phyloP scores from a whole-genome alignment of 2,329 filamentous ascomycete genomes.

The Neonectria sp. region DNA sequence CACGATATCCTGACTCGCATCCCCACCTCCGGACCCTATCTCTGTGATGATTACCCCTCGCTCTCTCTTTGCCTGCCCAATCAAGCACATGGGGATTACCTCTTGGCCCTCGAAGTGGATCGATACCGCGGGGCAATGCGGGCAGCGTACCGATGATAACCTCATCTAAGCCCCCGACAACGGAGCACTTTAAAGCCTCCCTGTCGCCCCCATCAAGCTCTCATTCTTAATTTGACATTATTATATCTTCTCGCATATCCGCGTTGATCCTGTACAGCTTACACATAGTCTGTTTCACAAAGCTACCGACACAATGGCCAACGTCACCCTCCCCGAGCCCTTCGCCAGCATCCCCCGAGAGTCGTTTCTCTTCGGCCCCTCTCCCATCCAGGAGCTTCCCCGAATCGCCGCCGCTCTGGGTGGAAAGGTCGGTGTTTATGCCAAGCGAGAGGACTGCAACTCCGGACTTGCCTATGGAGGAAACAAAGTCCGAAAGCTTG shows the following conservation, averaged over 20 bases:
- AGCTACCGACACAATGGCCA: conserved; percentile 44
- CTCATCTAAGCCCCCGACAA: conserved; percentile 24
- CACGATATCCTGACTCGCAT: conserved; percentile 11
- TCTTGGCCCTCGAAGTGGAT: conserved; percentile 21
- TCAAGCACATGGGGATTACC: conserved; percentile 13
- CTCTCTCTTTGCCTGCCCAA: conserved; percentile 17
- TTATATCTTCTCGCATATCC: not conserved
- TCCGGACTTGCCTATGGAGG: conserved; percentile 77
- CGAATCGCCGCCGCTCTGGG: conserved; percentile 75
- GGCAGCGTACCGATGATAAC: conserved; percentile 21
- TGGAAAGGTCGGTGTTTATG: conserved; percentile 74
- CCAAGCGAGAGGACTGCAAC: conserved; percentile 81
- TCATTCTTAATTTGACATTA: not conserved
- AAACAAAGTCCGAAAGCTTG: conserved; percentile 79
- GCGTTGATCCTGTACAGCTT: not conserved
- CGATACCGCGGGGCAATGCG: conserved; percentile 24
- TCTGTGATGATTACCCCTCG: conserved; percentile 10
- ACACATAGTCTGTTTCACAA: not conserved
- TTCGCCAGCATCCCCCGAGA: conserved; percentile 75
- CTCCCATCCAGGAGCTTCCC: conserved; percentile 77
- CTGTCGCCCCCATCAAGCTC: not conserved
- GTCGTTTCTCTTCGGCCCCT: conserved; percentile 76
- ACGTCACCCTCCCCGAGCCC: conserved; percentile 68
- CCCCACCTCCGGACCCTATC: conserved; percentile 16
- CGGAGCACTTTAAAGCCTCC: conserved; percentile 23